Evolutionary conservation across 345 rosid species (phyloP).

Genomic region (Raphanus sativus): DNA sequence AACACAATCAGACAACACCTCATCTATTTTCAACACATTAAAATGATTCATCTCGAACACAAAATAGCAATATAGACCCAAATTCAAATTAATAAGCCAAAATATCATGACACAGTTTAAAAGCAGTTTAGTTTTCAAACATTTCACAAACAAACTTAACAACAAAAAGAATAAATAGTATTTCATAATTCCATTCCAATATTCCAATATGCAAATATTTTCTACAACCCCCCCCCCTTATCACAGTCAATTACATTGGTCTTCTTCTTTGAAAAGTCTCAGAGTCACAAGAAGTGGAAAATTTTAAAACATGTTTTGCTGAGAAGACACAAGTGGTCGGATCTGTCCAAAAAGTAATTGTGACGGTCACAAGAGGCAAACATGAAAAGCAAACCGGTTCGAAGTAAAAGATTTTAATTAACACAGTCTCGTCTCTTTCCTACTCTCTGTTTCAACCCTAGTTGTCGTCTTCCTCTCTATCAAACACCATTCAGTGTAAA

Average conservation of each 20-base stretch:
- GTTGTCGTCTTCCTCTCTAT: not conserved
- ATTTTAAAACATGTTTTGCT: not conserved
- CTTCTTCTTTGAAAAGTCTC: not conserved
- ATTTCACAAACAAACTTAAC: too few relatives aligned
- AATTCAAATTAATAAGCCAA: not conserved
- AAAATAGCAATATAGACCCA: not conserved
- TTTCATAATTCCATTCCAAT: not conserved
- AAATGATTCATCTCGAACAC: not conserved
- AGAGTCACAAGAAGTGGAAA: not conserved
- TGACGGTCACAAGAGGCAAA: not conserved
- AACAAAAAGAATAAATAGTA: not conserved
- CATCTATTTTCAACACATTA: not conserved
- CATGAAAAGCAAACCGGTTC: not conserved
- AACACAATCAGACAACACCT: not conserved
- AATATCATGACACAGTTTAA: not conserved
- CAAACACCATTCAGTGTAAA: not conserved
- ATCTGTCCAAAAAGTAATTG: not conserved
- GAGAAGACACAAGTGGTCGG: not conserved
- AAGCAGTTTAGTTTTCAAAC: not conserved
- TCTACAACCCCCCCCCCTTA: not conserved
- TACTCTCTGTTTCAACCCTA: not conserved
- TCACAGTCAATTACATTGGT: not conserved
- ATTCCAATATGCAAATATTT: not conserved
- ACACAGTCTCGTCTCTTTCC: not conserved
- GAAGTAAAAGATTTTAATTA: not conserved